Conservation (phyloP, 2,329 filamentous ascomycete genomes). For the Cladosporium sp. region DNA sequence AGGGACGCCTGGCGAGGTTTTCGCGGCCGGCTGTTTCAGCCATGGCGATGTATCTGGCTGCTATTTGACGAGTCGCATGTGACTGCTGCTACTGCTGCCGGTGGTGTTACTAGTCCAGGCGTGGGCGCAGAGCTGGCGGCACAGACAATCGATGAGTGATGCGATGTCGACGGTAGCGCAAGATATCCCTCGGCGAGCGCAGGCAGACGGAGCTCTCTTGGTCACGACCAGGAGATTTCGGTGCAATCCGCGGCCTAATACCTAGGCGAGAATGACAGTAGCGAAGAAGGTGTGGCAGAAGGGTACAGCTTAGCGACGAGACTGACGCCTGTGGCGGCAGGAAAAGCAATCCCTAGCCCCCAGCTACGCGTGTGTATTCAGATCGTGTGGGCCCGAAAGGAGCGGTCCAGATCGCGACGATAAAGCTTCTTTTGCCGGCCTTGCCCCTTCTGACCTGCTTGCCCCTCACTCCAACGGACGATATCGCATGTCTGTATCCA, state of each 20-base stretch:
- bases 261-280: no score
- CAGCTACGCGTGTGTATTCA: background rate
- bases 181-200: no score
- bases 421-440: conserved; percentile 6
- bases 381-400: background rate
- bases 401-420: conserved; percentile 1
- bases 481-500: background rate
- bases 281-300: conserved; percentile 6
- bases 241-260: no score
- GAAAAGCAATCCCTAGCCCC: conserved; percentile 1
- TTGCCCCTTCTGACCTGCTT: background rate
- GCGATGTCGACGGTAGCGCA: no score
- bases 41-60: conserved; percentile 7
- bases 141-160: no score
- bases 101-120: no score
- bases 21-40: conserved; percentile 11
- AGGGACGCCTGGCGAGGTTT: conserved; percentile 15
- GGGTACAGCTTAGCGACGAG: conserved; percentile 2
- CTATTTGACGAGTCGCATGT: conserved; percentile 9
- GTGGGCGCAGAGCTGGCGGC: no score
- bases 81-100: background rate
- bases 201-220: no score
- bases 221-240: no score
- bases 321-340: conserved; percentile 5
- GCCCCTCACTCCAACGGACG: conserved; percentile 6